Percentiles rank a stretch among this genome's conserved stretches.
Conservation (phyloP, 495 filamentous ascomycete genomes). For the Xylaria bambusicola region DNA sequence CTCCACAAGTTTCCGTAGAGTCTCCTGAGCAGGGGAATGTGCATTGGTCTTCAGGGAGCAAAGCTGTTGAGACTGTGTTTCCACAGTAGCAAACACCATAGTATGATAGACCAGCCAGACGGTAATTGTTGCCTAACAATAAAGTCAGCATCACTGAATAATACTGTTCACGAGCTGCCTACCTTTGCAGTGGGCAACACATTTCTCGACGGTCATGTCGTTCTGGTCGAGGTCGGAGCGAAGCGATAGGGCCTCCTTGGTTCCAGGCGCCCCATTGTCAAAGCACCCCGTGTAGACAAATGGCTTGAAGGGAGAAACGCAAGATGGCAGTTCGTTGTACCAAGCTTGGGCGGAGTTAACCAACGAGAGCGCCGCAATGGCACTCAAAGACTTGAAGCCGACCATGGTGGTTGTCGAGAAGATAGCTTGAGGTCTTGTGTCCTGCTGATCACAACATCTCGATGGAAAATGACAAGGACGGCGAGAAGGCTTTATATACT, state of each 20-base stretch:
- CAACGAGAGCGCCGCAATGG: conserved; percentile 35
- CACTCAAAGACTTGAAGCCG: conserved; percentile 17
- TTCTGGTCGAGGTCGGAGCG: conserved; percentile 36
- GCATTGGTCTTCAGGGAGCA: conserved; percentile 41
- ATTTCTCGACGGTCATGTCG: conserved; percentile 54
- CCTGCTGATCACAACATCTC: conserved; percentile 13
- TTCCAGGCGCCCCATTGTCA: conserved; percentile 35
- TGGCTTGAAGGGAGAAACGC: conserved; percentile 44
- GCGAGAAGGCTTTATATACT: conserved; percentile 11
- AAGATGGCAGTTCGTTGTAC: conserved; percentile 42
- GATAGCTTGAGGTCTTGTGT: not conserved
- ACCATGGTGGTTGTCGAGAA: conserved; percentile 3
- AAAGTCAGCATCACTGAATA: not conserved
- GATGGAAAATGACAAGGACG: not conserved
- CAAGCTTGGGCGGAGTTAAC: conserved; percentile 36
- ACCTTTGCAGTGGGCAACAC: conserved; percentile 56
- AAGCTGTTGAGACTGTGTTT: conserved; percentile 40
- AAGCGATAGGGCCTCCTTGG: conserved; percentile 41
- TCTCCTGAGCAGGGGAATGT: conserved; percentile 51
- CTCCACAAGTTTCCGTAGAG: conserved; percentile 49
- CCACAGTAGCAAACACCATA: conserved; percentile 58
- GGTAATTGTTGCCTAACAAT: conserved; percentile 46
- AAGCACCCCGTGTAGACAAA: conserved; percentile 58
- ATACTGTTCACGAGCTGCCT: not conserved
- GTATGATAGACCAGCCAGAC: conserved; percentile 58